Percentiles rank a stretch among this genome's conserved stretches.
Evolutionary conservation across 2,329 filamentous ascomycete species (phyloP).

Genomic region (Claviceps purpurea): DNA sequence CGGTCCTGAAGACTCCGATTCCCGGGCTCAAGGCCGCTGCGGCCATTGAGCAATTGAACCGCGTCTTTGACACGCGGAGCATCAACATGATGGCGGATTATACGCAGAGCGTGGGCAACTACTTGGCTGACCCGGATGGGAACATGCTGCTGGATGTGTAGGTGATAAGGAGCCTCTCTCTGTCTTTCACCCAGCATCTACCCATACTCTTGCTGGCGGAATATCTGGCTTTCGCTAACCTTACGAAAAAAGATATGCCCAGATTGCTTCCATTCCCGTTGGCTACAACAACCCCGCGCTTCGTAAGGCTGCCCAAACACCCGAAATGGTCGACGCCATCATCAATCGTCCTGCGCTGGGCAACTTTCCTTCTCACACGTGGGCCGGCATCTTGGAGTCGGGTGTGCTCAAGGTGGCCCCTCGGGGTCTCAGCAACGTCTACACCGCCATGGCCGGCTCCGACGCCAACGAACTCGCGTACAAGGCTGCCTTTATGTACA

Average conservation of each 20-base stretch:
- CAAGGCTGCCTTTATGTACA: constrained; percentile 94
- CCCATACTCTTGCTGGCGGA: too few species aligned
- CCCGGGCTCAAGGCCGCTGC: constrained; percentile 65
- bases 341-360: constrained; percentile 84
- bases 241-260: constrained; percentile 49
- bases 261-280: constrained; percentile 85
- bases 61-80: constrained; percentile 75
- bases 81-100: constrained; percentile 76
- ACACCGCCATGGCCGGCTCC: constrained; percentile 78
- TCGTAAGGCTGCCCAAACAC: constrained; percentile 53
- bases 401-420: constrained; percentile 75
- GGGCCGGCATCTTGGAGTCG: constrained; percentile 64
- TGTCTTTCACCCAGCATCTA: too few species aligned
- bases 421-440: constrained; percentile 74
- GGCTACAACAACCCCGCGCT: constrained; percentile 85
- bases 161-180: constrained; percentile 14
- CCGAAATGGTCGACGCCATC: constrained; percentile 66
- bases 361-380: constrained; percentile 80
- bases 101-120: constrained; percentile 64
- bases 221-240: too few species aligned
- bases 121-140: constrained; percentile 60
- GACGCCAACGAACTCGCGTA: constrained; percentile 91
- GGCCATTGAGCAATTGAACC: constrained; percentile 54
- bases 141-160: constrained; percentile 62
- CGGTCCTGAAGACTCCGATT: constrained; percentile 45